Percentiles rank a stretch among this genome's conserved stretches.
Conservation (phyloP, 192 early-diverging fungal species). For the Powellomyces hirtus region DNA sequence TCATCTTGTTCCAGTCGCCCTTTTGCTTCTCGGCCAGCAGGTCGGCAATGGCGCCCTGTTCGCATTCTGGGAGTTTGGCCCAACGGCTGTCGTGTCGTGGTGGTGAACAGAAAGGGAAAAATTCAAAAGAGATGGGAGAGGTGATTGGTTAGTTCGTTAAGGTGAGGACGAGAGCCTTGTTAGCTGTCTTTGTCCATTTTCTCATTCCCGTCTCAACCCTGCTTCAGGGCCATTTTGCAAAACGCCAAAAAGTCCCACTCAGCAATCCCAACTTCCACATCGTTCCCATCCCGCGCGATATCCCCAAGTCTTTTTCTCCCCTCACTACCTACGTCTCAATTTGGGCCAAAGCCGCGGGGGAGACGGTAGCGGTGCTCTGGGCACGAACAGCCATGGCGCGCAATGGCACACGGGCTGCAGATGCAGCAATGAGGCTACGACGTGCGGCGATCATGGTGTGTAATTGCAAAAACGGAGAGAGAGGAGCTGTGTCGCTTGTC, state of each 20-base stretch:
- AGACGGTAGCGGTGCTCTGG: slow-evolving; percentile 5
- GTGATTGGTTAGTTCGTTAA: not conserved
- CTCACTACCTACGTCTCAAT: slow-evolving; percentile 5
- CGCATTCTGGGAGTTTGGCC: slow-evolving; percentile 68
- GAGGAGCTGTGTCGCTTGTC: too few relatives aligned
- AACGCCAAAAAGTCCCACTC: not conserved
- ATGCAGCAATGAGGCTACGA: not conserved
- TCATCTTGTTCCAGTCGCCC: slow-evolving; percentile 91
- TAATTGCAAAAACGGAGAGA: too few relatives aligned
- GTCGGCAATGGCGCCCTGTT: slow-evolving; percentile 81
- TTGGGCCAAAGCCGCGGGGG: slow-evolving; percentile 19
- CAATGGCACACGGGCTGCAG: not conserved
- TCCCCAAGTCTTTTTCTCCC: not conserved
- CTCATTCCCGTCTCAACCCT: too few relatives aligned
- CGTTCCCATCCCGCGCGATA: not conserved
- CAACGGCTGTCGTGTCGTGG: slow-evolving; percentile 46
- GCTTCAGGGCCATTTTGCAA: not conserved
- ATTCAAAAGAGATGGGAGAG: not conserved
- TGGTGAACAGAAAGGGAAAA: not conserved
- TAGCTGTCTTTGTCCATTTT: too few relatives aligned
- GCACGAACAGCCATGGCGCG: not conserved
- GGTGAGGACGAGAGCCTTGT: too few relatives aligned
- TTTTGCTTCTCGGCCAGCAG: slow-evolving; percentile 82
- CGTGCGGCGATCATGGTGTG: not conserved
- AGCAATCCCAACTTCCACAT: not conserved